Evolutionary conservation across 768 basidiomycete species (phyloP), one percentile per base, ranked within the genome.

Genomic region (Tephrocybe rancida): DNA sequence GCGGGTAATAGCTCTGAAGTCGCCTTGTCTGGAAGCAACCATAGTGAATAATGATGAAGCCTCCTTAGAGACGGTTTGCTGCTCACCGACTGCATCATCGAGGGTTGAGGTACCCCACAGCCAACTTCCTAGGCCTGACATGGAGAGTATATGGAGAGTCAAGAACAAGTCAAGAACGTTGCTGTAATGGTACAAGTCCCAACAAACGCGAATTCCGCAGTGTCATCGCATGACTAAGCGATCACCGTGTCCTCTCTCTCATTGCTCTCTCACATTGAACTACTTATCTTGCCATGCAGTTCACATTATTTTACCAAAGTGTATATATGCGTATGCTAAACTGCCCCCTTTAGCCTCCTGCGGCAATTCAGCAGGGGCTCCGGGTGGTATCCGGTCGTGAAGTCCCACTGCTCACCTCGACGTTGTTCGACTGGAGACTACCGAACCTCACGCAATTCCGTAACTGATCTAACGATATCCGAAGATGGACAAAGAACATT

Each of bases 1-100:
- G 84, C 80, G 34, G 94, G 92, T 48, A 93, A 72, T 22, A 93
- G 78, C 69, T 95, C 92, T 3, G 93, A 94, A 14, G 95, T 97
- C n/a, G 92, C 91, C 73, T 91, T 94, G 77, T 95, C 94, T 96
- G 69, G 50, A 22, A 29, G 7, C 4, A 22, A n/a, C 5, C 16
- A 54, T 47, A 41, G 51, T 60, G 46, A 57, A 48, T 54, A 43
- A 46, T 44, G 39, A 44, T 18, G 18, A 11, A 34, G 32, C 24
- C 52, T 19, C 7, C 9, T 4, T 5, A 7, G 25, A 45, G 5
- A 56, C 30, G 5, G 13, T 18, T 14, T 29, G 30, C n/a, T 19
- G 68, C 86, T 67, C 61, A 92, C 91, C 91, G 52, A 93, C 73
- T 39, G 87, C 87, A 59, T 90, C 88, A 68, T 94, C 88, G 42